Base-by-base conservation (phyloP, 2,329 filamentous ascomycete species). In the Samsoniella hepiali region DNA sequence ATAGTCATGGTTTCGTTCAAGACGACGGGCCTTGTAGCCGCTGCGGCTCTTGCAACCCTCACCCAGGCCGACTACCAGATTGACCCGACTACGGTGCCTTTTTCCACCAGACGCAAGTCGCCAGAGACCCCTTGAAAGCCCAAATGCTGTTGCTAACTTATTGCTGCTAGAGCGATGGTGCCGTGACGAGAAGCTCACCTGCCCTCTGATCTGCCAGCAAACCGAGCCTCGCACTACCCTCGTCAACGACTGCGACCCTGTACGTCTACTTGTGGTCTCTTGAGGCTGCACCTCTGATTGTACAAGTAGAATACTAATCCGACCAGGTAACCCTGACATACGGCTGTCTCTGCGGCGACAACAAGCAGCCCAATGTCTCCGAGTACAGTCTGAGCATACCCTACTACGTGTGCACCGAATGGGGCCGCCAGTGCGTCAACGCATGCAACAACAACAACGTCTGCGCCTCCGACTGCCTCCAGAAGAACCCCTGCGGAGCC, bases 321-420 rank as follows among this genome's bases (percentile, higher is more conserved):
- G n/a, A 17, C 34, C 62, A 88, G 85, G 71, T 81, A 58, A 78
- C 80, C 27, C 82, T 94, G 57, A 81, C 78, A n/a, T 94, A 89
- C 77, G 80, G 82, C 67, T 95, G 91, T 75, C 79, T 91, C 69
- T 95, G 91, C 79, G 81, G 82, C 66, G 82, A 89, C 72, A 84
- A 85, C 72, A 73, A 82, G 66, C 77, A 83, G 59, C 91, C 91
- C 68, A 93, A 93, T 77, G 77, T 91, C 56, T 86, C 88, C 71
- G 83, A 93, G 76, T 95, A 89, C 82, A 88, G 88, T 27, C 82
- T 91, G 69, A 93, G 91, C 1, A 80, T 95, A 32, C 91, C 91
- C 40, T 94, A 86, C 82, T 91, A 88, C 78, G 82, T 87, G 69
- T 95, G 91, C 83, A 82, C 82, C 54, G 82, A 89, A 76, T 91